Conservation (phyloP, 257 asterid species). For the Scutellaria barbata region DNA sequence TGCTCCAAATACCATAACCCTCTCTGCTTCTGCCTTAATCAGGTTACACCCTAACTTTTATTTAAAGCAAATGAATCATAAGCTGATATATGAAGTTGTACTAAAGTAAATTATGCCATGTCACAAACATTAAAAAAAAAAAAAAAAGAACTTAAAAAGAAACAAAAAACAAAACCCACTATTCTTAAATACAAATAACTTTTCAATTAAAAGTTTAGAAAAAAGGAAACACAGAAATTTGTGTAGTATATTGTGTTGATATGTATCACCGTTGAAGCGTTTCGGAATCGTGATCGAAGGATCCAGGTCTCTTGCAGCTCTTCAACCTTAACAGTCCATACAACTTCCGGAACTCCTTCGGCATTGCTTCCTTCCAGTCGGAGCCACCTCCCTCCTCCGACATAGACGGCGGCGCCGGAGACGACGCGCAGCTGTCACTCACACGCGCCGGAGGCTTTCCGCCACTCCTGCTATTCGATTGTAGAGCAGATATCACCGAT, state of each 20-base stretch:
- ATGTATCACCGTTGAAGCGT: slow-evolving; percentile 47
- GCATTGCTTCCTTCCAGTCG: slow-evolving; percentile 62
- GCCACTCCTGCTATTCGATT: slow-evolving; percentile 39
- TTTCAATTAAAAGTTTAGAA: too few species aligned
- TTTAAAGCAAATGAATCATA: too few species aligned
- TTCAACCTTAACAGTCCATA: slow-evolving; percentile 63
- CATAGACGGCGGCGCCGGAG: slow-evolving; percentile 44
- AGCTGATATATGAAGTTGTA: too few species aligned
- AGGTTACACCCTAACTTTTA: too few species aligned
- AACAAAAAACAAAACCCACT: too few species aligned
- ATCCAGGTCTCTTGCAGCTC: slow-evolving; percentile 57
- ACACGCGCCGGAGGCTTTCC: slow-evolving; percentile 35
- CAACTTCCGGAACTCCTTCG: slow-evolving; percentile 63
- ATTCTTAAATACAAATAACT: too few species aligned
- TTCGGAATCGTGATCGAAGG: slow-evolving; percentile 52
- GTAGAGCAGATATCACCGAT: slow-evolving; percentile 63
- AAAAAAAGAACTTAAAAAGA: too few species aligned
- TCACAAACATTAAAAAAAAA: too few species aligned
- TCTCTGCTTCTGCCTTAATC: too few species aligned
- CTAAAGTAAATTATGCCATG: too few species aligned
- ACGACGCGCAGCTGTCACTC: slow-evolving; percentile 43
- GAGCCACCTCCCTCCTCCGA: slow-evolving; percentile 52
- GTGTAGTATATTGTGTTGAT: not conserved
- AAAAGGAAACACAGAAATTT: too few species aligned
- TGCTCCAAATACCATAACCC: too few species aligned